Evolutionary conservation across 169 alveolate species (phyloP), one percentile per base, ranked within the genome.

Genomic region (Gregarina niphandrodes): DNA sequence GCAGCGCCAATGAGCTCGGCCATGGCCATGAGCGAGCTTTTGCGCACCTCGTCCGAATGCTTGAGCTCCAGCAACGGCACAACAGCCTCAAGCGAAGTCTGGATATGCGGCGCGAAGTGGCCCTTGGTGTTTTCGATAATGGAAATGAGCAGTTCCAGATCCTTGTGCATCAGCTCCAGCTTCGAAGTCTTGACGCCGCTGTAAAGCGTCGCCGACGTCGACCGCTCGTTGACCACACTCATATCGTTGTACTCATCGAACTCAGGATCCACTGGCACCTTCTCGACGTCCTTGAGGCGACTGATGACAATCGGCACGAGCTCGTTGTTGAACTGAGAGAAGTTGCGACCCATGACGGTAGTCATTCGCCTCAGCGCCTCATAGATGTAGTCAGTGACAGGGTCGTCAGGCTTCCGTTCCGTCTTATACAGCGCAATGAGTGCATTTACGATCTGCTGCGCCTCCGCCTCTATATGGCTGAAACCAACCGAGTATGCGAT

Each of bases 341-440:
- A 77, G 46, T 76, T 75, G 16, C 47, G 49, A 11, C 74, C 77
- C 45, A 77, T 61, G 2, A 78, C 81, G 13, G 82, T 41, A 52
- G 87, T 76, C 49, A 76, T 57, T 9, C 89, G 51, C 13, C 78
- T 75, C 22, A 77, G 46, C 13, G 89, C 87, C 28, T 74, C 87
- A 11, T 57, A 67, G 13, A 73, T 49, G 39, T 73, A 77, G 36
- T 77, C 89, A 39, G 67, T 61, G 6, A 77, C 75, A 1, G 87
- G 74, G 53, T 77, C 85, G 42, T 77, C 89, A 0, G 73, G 73
- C 21, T 70, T 73, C 49, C 62, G 42, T 18, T 73, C 75, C 20
- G 64, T 62, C 13, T 71, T 62, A 42, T 67, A 58, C 18, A 73
- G 61, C 38, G 64, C 79, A 3, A 73, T 38, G 29, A 73, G 62